Evolutionary conservation across 2,329 filamentous ascomycete genomes (phyloP).

Genomic region (Colletotrichum endophyticum): DNA sequence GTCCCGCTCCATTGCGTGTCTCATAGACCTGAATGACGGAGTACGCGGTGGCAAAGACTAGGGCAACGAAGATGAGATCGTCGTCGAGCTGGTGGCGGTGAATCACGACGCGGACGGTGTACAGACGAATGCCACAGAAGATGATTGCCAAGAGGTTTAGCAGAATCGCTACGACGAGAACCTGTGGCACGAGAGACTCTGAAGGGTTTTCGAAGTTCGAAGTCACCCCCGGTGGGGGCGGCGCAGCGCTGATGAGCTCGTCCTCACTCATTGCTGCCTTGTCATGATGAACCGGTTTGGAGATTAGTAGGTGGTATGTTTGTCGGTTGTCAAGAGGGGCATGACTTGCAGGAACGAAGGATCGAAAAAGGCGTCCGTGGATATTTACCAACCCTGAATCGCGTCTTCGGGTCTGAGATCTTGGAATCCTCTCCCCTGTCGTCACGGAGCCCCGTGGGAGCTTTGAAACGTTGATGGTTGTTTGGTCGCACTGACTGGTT

Average conservation of each 20-base stretch:
- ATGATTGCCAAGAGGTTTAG: constrained; percentile 12
- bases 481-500: constrained; percentile 10
- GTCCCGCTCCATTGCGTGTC: constrained; percentile 4
- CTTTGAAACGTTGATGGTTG: constrained; percentile 1
- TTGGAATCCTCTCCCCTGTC: not conserved
- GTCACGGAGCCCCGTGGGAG: not conserved
- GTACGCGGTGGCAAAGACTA: constrained; percentile 9
- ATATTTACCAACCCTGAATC: not conserved
- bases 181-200: constrained; percentile 18
- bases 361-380: not conserved
- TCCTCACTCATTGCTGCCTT: not conserved
- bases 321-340: not conserved
- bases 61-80: constrained; percentile 11
- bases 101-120: constrained; percentile 9
- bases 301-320: not conserved
- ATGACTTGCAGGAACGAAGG: not conserved
- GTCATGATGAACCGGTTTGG: not conserved
- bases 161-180: constrained; percentile 4
- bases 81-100: constrained; percentile 12
- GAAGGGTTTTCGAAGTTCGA: constrained; percentile 8
- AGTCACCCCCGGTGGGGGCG: constrained; percentile 3
- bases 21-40: constrained; percentile 14
- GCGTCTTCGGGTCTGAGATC: not conserved
- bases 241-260: not conserved
- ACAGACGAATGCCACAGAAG: constrained; percentile 13